A percentile compares a stretch with the other conserved stretches of the same genome.
These are phyloP conservation scores for Metschnikowia lochheadii DNA, from an alignment of 805 yeast species.

Conservation along the genomic window DNA sequence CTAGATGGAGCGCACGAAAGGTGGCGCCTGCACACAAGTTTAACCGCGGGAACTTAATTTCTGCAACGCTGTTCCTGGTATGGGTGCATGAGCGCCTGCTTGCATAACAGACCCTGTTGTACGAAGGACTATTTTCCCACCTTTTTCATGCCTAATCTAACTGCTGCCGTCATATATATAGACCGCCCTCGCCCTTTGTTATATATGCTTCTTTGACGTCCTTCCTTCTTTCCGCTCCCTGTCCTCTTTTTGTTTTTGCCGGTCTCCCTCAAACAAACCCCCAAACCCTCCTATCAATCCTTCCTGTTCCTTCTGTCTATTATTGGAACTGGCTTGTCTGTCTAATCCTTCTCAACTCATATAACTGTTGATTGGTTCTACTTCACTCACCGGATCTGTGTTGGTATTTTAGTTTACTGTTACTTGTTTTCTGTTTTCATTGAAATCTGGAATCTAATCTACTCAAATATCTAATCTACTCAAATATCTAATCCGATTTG, in stretches of 20 bases:
- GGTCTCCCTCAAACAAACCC: no score
- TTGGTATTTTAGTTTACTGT: no score
- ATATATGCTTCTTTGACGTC: neutral
- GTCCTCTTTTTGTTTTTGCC: neutral
- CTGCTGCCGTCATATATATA: slow-evolving; percentile 3
- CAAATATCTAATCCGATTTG: no score
- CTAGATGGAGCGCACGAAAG: neutral
- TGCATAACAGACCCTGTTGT: slow-evolving; percentile 2
- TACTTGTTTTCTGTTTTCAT: no score
- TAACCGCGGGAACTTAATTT: neutral
- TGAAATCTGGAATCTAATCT: no score
- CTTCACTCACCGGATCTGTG: no score
- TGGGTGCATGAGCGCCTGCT: slow-evolving; percentile 2
- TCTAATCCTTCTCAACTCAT: neutral
- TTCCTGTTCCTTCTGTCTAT: neutral
- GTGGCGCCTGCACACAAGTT: neutral
- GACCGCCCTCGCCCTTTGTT: neutral
- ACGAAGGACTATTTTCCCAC: neutral
- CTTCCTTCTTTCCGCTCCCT: neutral
- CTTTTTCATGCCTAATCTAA: slow-evolving; percentile 2
- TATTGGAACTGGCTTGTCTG: neutral
- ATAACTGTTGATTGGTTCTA: no score
- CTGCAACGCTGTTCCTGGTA: slow-evolving; percentile 4
- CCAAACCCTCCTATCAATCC: no score
- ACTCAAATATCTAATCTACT: no score